These are phyloP conservation scores for Colletotrichum kahawae DNA, from an alignment of 2,329 filamentous ascomycete species.

Conservation along the genomic window DNA sequence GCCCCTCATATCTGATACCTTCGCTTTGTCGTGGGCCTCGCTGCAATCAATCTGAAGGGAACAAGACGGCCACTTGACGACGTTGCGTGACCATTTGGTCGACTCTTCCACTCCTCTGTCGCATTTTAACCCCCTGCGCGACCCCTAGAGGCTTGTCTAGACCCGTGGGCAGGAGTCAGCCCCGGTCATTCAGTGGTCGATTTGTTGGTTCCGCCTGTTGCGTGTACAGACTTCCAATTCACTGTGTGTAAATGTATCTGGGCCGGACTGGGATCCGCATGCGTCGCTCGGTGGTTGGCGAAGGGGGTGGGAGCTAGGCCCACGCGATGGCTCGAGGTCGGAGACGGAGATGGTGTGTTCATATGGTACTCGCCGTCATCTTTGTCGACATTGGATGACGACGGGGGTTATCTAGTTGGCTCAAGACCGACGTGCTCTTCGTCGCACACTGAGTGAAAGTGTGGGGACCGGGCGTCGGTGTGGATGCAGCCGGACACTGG, in stretches of 20 bases:
- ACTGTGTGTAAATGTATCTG: background rate
- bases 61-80: constrained; percentile 10
- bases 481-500: background rate
- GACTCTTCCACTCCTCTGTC: constrained; percentile 4
- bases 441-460: constrained; percentile 18
- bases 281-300: background rate
- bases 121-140: background rate
- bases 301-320: background rate
- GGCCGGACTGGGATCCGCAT: background rate
- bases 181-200: background rate
- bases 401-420: constrained; percentile 16
- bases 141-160: background rate
- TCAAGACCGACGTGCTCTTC: constrained; percentile 4
- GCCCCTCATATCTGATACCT: background rate
- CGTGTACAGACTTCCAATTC: background rate
- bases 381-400: constrained; percentile 6
- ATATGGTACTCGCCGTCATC: constrained; percentile 3
- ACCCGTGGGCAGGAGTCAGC: constrained; percentile 5
- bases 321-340: background rate
- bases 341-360: constrained; percentile 13
- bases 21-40: background rate
- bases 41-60: constrained; percentile 8
- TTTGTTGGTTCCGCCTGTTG: background rate
- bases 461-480: constrained; percentile 2
- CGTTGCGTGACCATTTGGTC: constrained; percentile 15